Percentiles rank a stretch among this genome's conserved stretches.
These are phyloP conservation scores for Nelumbo lutea DNA, from an alignment of 164 flowering plant genomes.

Conservation along the genomic window DNA sequence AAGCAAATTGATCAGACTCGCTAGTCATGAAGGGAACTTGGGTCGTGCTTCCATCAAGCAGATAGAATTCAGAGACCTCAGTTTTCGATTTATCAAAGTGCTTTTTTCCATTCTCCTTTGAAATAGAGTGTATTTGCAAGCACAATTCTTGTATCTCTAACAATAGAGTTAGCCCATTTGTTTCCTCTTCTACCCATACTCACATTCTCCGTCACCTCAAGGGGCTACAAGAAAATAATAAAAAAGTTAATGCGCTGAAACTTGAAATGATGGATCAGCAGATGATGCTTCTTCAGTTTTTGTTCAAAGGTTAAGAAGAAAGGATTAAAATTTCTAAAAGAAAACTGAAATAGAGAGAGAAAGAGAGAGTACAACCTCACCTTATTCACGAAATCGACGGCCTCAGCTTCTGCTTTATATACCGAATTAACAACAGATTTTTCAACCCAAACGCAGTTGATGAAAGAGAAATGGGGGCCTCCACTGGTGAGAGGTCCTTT, in stretches of 20 bases:
- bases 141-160: neutral
- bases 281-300: too few relatives aligned
- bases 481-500: slow-evolving; percentile 7
- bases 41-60: slow-evolving; percentile 47
- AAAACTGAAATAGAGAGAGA: too few relatives aligned
- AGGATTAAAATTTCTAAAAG: too few relatives aligned
- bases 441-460: slow-evolving; percentile 32
- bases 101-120: slow-evolving; percentile 1
- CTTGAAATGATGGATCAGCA: too few relatives aligned
- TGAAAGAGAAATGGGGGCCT: slow-evolving; percentile 24
- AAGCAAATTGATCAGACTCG: slow-evolving; percentile 41
- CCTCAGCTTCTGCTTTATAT: slow-evolving; percentile 13
- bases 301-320: too few relatives aligned
- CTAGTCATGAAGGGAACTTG: slow-evolving; percentile 69
- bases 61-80: slow-evolving; percentile 49
- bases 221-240: slow-evolving; percentile 31
- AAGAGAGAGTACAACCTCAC: neutral
- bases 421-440: neutral
- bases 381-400: slow-evolving; percentile 23
- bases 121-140: slow-evolving; percentile 11
- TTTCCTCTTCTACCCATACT: slow-evolving; percentile 68
- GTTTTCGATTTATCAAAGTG: slow-evolving; percentile 46
- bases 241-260: too few relatives aligned
- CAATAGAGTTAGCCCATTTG: slow-evolving; percentile 57
- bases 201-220: slow-evolving; percentile 48